phyloP scores from a whole-genome alignment of 2,329 filamentous ascomycete genomes.

The Ophiostoma perfectum region DNA sequence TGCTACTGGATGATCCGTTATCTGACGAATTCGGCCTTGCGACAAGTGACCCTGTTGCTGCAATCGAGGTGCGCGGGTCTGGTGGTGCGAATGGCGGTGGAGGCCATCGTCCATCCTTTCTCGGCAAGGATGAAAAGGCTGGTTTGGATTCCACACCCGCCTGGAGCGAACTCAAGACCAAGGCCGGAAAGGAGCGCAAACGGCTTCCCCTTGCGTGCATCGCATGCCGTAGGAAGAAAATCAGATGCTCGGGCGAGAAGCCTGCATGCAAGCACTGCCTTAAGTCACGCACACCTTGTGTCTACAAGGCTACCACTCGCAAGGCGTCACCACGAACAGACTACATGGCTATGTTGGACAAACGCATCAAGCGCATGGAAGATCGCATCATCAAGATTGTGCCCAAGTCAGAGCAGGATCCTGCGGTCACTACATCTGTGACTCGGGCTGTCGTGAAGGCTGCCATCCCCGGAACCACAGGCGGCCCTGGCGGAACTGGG shows the following conservation, averaged over 20 bases:
- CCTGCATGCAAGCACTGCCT: slow-evolving; percentile 95
- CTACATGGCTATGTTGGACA: slow-evolving; percentile 99
- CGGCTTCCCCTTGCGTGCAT: slow-evolving; percentile 90
- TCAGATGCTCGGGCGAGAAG: slow-evolving; percentile 94
- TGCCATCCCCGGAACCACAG: slow-evolving; percentile 52
- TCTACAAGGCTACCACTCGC: slow-evolving; percentile 93
- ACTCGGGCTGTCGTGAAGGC: slow-evolving; percentile 82
- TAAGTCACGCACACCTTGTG: slow-evolving; percentile 85
- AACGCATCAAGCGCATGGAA: slow-evolving; percentile 93
- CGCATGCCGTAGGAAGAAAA: slow-evolving; percentile 93
- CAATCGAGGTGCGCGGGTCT: slow-evolving; percentile 44
- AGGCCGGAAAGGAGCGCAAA: slow-evolving; percentile 93
- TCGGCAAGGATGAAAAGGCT: slow-evolving; percentile 51
- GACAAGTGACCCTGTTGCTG: slow-evolving; percentile 43
- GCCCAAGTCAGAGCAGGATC: slow-evolving; percentile 74
- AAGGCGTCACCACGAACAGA: slow-evolving; percentile 93
- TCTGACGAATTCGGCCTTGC: slow-evolving; percentile 56
- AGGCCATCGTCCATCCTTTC: slow-evolving; percentile 13
- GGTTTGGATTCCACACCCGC: slow-evolving; percentile 50
- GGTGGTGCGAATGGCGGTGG: slow-evolving; percentile 33
- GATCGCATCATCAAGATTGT: slow-evolving; percentile 94
- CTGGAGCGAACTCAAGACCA: slow-evolving; percentile 82
- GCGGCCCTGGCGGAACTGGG: not conserved
- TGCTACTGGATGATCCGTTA: slow-evolving; percentile 48
- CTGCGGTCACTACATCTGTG: slow-evolving; percentile 51